phyloP scores from a whole-genome alignment of 257 asterid genomes.

The Rauvolfia tetraphylla region DNA sequence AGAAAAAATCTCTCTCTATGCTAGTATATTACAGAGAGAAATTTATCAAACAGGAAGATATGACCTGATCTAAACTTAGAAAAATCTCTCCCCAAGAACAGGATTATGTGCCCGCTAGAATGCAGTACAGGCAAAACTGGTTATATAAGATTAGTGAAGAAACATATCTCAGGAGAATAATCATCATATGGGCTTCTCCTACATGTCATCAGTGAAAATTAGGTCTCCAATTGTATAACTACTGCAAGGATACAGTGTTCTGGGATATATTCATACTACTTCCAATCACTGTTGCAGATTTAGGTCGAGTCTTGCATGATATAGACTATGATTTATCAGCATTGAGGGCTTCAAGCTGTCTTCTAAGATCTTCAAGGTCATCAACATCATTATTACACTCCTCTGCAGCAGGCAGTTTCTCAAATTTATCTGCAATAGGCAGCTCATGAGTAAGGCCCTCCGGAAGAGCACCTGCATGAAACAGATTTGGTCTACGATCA shows the following conservation, averaged over 20 bases:
- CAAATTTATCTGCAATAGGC: conserved; percentile 76
- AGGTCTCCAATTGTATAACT: background rate
- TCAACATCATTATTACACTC: conserved; percentile 31
- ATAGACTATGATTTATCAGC: conserved; percentile 21
- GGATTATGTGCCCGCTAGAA: background rate
- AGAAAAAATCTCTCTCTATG: no score
- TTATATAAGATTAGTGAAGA: background rate
- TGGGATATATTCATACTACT: background rate
- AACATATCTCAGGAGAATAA: background rate
- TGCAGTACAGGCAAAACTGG: background rate
- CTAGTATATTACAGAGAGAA: no score
- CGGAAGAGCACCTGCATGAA: conserved; percentile 57
- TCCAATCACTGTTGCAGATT: background rate
- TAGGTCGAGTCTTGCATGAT: background rate
- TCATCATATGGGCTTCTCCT: background rate
- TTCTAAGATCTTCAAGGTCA: conserved; percentile 84
- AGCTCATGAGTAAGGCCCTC: conserved; percentile 87
- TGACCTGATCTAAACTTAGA: background rate
- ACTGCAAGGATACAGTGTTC: background rate
- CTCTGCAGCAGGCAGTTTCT: conserved; percentile 34
- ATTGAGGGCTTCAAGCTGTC: conserved; percentile 84
- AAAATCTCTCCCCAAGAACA: background rate
- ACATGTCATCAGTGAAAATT: no score
- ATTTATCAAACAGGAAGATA: background rate
- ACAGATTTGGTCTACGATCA: background rate